Conservation (phyloP, 2,329 filamentous ascomycete genomes). For the Alternaria viburni region DNA sequence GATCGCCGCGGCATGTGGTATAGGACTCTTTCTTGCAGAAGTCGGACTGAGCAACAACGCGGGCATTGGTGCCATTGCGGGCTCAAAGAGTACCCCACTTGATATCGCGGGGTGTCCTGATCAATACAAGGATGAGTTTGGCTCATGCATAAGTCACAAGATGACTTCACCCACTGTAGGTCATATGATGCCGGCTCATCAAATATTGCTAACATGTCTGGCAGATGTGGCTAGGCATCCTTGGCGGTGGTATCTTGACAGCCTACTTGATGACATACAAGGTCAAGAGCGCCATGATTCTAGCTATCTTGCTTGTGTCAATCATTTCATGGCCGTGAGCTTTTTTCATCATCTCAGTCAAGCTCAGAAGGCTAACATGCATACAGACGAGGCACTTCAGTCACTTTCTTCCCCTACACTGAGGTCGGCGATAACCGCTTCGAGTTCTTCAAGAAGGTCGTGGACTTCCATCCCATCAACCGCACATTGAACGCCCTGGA, state of each 20-base stretch:
- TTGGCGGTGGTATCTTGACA: slow-evolving; percentile 81
- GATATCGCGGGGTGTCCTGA: slow-evolving; percentile 76
- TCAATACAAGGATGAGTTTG: slow-evolving; percentile 55
- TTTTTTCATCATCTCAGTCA: background rate
- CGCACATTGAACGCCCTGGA: slow-evolving; percentile 73
- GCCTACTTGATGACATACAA: slow-evolving; percentile 83
- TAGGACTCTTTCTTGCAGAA: slow-evolving; percentile 79
- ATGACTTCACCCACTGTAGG: slow-evolving; percentile 75
- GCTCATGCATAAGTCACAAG: slow-evolving; percentile 71
- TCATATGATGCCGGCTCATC: background rate
- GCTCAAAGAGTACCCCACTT: slow-evolving; percentile 67
- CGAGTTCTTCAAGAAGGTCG: slow-evolving; percentile 85
- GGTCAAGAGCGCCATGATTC: slow-evolving; percentile 84
- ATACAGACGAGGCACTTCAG: slow-evolving; percentile 64
- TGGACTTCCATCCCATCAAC: slow-evolving; percentile 77
- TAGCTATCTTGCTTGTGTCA: slow-evolving; percentile 80
- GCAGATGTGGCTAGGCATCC: slow-evolving; percentile 83
- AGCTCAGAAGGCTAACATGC: slow-evolving; percentile 21
- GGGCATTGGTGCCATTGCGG: slow-evolving; percentile 80
- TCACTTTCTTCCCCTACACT: slow-evolving; percentile 82
- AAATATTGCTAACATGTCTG: slow-evolving; percentile 8
- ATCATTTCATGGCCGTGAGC: slow-evolving; percentile 80
- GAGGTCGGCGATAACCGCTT: slow-evolving; percentile 71
- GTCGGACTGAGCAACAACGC: slow-evolving; percentile 79
- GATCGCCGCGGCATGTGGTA: slow-evolving; percentile 83